Evolutionary conservation across 257 asterid genomes (phyloP).

Genomic region (Coffea canephora): DNA sequence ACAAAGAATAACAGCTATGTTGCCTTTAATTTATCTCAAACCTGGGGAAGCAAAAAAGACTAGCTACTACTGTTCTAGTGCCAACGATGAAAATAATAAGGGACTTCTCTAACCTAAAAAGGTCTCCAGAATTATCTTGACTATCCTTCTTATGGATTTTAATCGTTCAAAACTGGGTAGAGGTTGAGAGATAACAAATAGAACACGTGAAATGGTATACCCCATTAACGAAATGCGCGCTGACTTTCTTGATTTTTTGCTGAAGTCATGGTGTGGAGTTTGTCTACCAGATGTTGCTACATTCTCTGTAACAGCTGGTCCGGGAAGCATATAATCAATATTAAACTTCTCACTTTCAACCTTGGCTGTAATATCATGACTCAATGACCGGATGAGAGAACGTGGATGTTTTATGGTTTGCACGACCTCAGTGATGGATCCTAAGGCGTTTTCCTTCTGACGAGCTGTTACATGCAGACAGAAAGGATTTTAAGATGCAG

Average conservation of each 20-base stretch:
- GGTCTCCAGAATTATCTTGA: not conserved
- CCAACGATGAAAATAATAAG: not conserved
- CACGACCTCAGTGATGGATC: constrained; percentile 79
- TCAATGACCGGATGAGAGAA: constrained; percentile 48
- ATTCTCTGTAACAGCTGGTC: constrained; percentile 45
- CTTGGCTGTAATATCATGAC: constrained; percentile 40
- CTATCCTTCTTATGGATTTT: not conserved
- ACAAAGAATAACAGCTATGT: not conserved
- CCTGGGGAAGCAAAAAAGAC: not conserved
- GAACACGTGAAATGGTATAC: constrained; percentile 33
- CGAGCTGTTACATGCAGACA: constrained; percentile 59
- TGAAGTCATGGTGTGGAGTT: constrained; percentile 41
- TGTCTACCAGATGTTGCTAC: constrained; percentile 45
- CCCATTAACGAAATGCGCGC: constrained; percentile 57
- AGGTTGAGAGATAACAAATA: not conserved
- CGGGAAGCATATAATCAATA: constrained; percentile 70
- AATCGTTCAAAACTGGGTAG: not conserved
- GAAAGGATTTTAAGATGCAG: constrained; percentile 23
- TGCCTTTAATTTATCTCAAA: not conserved
- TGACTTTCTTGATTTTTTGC: constrained; percentile 56
- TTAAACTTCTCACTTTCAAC: constrained; percentile 36
- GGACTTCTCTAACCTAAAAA: not conserved
- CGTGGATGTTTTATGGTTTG: constrained; percentile 81
- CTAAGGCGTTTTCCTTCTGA: constrained; percentile 89
- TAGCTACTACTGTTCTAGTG: not conserved